Base-by-base conservation (phyloP, 345 rosid genomes). In the Eucalyptus viminalis region DNA sequence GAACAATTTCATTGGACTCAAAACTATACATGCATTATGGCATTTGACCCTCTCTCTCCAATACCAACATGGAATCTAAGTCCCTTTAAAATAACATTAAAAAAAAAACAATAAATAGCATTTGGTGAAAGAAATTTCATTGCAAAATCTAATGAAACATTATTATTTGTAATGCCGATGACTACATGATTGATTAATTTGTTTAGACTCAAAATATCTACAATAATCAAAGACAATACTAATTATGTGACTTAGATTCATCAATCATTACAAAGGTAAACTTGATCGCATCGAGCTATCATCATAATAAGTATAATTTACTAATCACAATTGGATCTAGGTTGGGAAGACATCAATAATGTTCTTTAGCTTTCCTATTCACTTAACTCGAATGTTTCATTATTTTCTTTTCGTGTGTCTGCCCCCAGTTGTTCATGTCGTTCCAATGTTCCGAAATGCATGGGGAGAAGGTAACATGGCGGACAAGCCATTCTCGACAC, bases 41-140 rank as follows among this genome's bases (percentile, higher is more conserved):
- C 56, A 53, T 53, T 53, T 53, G 56, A 7, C 2, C 56, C 9
- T 7, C 24, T 53, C 1, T 5, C 0, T 53, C 56, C 2, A 53
- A 53, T 8, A 53, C 10, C 56, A 53, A 53, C 24, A 53, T 0
- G 0, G 0, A 53, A 53, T 53, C 10, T 53, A 53, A 53, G 24
- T 53, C 24, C 56, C 0, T 53, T 53, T 53, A 53, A 53, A 53
- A 53, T 0, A 51, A 17, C 17, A 51, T 0, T 40, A 40, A 16
- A 51, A 1, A 16, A 1, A 19, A 19, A 53, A 0, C 4, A 19
- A 19, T 53, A 53, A 53, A 53, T 53, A 1, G 24, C 24, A 1
- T 19, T 53, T 19, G 10, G 56, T 53, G 1, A 53, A 53, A 53
- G 24, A 19, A 19, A 53, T 53, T 53, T 19, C 10, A 53, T 53